phyloP scores from a whole-genome alignment of 2,329 filamentous ascomycete species.

The Alternaria sp. region DNA sequence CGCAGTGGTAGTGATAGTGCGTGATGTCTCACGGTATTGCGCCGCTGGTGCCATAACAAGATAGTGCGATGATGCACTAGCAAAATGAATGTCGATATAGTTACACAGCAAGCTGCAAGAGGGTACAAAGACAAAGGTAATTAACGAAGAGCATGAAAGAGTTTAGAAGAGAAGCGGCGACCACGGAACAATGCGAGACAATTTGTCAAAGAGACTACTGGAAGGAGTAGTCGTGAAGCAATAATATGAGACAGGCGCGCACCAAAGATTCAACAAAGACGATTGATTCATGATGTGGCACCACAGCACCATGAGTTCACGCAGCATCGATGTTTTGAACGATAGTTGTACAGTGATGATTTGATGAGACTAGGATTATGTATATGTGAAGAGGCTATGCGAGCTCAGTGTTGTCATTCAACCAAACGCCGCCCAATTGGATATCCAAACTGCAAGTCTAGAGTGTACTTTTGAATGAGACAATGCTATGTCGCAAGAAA shows the following conservation, averaged over 20 bases:
- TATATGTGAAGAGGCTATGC: background rate
- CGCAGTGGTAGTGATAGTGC: background rate
- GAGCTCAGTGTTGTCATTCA: background rate
- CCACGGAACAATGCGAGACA: background rate
- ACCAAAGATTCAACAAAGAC: background rate
- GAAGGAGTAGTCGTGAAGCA: conserved; percentile 1
- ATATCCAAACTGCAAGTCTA: conserved; percentile 13
- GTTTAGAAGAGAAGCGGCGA: background rate
- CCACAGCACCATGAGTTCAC: background rate
- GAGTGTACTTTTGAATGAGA: background rate
- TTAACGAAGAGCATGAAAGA: background rate
- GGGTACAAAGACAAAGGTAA: background rate
- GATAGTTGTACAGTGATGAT: background rate
- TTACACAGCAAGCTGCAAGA: background rate
- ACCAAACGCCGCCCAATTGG: conserved; percentile 21
- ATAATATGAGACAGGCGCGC: background rate
- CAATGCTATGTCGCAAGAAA: background rate
- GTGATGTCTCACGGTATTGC: background rate
- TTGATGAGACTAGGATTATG: background rate
- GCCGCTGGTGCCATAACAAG: background rate
- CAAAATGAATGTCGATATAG: background rate
- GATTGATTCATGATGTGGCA: background rate
- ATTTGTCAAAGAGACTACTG: conserved; percentile 1
- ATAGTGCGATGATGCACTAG: background rate
- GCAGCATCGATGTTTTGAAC: background rate